A percentile compares a stretch with the other conserved stretches of the same genome.
phyloP scores from a whole-genome alignment of 805 yeast species.

The Saturnispora halmiae region DNA sequence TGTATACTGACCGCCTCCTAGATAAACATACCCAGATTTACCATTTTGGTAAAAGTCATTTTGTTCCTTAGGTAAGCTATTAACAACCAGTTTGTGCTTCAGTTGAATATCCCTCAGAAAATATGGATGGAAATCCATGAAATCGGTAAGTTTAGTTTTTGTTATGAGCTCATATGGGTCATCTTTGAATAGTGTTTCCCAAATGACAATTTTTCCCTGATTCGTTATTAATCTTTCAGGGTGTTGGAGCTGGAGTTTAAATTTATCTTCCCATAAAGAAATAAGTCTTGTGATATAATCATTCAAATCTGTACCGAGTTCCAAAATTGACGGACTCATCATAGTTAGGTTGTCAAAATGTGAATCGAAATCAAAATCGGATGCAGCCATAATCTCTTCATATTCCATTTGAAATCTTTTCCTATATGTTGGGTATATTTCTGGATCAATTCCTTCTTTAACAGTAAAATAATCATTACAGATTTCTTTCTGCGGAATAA shows the following conservation, averaged over 20 bases:
- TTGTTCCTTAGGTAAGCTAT: slow-evolving; percentile 35
- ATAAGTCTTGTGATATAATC: slow-evolving; percentile 12
- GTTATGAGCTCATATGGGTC: slow-evolving; percentile 13
- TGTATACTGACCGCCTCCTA: slow-evolving; percentile 38
- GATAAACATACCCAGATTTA: slow-evolving; percentile 30
- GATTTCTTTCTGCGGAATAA: neutral
- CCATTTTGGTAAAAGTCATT: slow-evolving; percentile 21
- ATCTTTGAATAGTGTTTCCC: slow-evolving; percentile 18
- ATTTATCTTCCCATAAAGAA: too few species aligned
- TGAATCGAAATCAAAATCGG: slow-evolving; percentile 5
- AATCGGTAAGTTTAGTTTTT: slow-evolving; percentile 1
- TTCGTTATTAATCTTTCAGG: slow-evolving; percentile 16
- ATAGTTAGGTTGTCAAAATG: slow-evolving; percentile 5
- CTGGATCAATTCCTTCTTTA: neutral
- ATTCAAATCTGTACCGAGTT: slow-evolving; percentile 1
- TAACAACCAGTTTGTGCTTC: slow-evolving; percentile 40
- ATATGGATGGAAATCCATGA: slow-evolving; percentile 25
- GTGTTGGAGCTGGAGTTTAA: slow-evolving; percentile 13
- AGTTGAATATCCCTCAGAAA: slow-evolving; percentile 37
- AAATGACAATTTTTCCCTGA: slow-evolving; percentile 20
- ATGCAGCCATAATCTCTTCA: slow-evolving; percentile 9
- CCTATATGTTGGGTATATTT: neutral
- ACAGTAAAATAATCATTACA: slow-evolving; percentile 3
- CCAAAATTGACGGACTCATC: neutral
- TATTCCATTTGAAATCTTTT: slow-evolving; percentile 11